Evolutionary conservation across 2,329 filamentous ascomycete species (phyloP), one percentile per base, ranked within the genome.

Genomic region (Venturia aucupariae): DNA sequence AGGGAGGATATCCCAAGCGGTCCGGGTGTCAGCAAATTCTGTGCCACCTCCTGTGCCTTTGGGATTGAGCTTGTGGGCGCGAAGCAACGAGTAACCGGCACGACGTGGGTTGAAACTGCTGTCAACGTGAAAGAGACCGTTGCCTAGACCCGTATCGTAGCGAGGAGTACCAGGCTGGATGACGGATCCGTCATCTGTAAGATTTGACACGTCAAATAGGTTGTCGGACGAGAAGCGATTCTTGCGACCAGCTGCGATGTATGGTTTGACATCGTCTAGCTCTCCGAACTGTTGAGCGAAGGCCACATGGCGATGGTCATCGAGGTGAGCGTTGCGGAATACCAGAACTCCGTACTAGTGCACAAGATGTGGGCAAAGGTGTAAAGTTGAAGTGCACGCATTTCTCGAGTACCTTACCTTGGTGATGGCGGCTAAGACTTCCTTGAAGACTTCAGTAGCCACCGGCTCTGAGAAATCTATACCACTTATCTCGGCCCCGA

Each of bases 191-290:
- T 82, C 77, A 1, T 75, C 75, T 60, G 82, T 77, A 15, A 84
- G 72, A 70, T 86, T 86, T 62, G 80, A 77, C 0, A 82, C 82
- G 67, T 86, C 84, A 70, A 85, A 85, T 0, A 86, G 76, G 70
- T 85, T 80, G 51, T 77, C 73, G 66, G 80, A 76, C 1, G 72
- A 68, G 66, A 82, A 79, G 24, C 82, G 78, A 65, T 79, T 75
- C 68, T 77, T 76, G 54, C 80, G 77, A 19, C 79, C 81, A 0
- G 72, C 74, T 1, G 72, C 72, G 8, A 80, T 72, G 71, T 81
- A 84, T 0, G 79, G 81, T 22, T 72, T 77, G 39, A 83, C 77
- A 68, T 84, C 79, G 71, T 86, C 83, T 0, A 85, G 77, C 27
- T 83, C 80, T 24, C 83, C 84, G 66, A 86, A 80, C 1, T 74